phyloP scores from a whole-genome alignment of 2,329 filamentous ascomycete genomes.

The Graphilbum fragrans region DNA sequence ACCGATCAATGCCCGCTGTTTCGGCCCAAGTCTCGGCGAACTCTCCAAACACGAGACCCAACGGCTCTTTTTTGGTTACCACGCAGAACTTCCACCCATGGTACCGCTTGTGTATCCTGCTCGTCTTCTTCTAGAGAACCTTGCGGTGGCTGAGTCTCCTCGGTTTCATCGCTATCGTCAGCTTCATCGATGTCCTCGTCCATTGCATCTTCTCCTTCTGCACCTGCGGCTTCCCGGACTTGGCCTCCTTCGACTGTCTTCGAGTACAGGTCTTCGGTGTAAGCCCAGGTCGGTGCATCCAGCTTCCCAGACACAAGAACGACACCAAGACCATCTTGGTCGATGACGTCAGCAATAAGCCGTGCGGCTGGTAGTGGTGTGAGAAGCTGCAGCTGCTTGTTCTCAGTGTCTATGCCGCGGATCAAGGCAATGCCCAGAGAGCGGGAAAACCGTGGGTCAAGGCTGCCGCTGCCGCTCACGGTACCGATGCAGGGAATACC shows the following conservation, averaged over 20 bases:
- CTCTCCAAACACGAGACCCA: slow-evolving; percentile 51
- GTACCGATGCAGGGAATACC: slow-evolving; percentile 52
- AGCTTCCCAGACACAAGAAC: slow-evolving; percentile 58
- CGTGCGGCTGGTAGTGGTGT: slow-evolving; percentile 33
- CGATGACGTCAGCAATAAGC: slow-evolving; percentile 2
- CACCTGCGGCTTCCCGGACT: background rate
- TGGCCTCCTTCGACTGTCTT: background rate
- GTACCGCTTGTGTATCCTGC: slow-evolving; percentile 16
- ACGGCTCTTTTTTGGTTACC: slow-evolving; percentile 42
- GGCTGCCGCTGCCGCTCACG: slow-evolving; percentile 29
- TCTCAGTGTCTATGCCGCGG: slow-evolving; percentile 51
- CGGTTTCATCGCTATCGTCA: slow-evolving; percentile 13
- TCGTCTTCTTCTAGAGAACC: slow-evolving; percentile 14
- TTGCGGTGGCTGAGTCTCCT: slow-evolving; percentile 16
- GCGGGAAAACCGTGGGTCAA: slow-evolving; percentile 47
- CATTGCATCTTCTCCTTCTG: background rate
- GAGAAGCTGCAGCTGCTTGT: slow-evolving; percentile 47
- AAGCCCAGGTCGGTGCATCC: slow-evolving; percentile 58
- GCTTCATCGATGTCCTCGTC: slow-evolving; percentile 1
- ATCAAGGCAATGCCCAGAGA: slow-evolving; percentile 55
- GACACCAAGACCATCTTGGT: slow-evolving; percentile 30
- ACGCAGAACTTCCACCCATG: slow-evolving; percentile 48
- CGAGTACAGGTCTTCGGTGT: slow-evolving; percentile 48
- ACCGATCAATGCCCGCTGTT: background rate
- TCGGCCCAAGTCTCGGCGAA: slow-evolving; percentile 48